These are phyloP conservation scores for Rutidosis leptorrhynchoides DNA, from an alignment of 129 eudicot genomes.

Conservation along the genomic window DNA sequence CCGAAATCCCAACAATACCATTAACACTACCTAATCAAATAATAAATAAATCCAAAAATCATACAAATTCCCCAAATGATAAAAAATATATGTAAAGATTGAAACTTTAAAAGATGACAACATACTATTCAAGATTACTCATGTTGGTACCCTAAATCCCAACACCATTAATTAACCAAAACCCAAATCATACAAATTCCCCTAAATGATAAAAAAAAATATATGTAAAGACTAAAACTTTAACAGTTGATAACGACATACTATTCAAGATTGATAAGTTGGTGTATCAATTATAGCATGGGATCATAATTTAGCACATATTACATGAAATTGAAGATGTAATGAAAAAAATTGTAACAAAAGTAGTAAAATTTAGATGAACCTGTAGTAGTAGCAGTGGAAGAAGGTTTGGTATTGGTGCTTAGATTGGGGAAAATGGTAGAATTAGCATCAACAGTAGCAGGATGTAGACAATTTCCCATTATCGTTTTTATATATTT, in stretches of 20 bases:
- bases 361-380: background rate
- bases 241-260: too few relatives aligned
- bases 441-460: conserved; percentile 32
- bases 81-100: background rate
- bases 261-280: too few relatives aligned
- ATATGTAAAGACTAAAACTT: too few relatives aligned
- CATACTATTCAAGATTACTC: background rate
- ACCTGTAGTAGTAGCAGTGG: conserved; percentile 39
- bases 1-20: conserved; percentile 45
- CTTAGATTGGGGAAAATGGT: conserved; percentile 33
- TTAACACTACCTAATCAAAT: conserved; percentile 19
- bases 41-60: conserved; percentile 9
- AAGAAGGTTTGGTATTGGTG: conserved; percentile 38
- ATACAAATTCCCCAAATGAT: background rate
- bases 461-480: conserved; percentile 54
- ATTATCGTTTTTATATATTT: conserved; percentile 9
- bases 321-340: background rate
- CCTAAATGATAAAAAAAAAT: too few relatives aligned
- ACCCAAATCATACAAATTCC: too few relatives aligned
- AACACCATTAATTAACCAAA: too few relatives aligned
- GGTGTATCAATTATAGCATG: too few relatives aligned
- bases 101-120: background rate
- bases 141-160: too few relatives aligned
- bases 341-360: background rate
- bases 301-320: background rate